Evolutionary conservation across 345 rosid species (phyloP), one percentile per base, ranked within the genome.

Genomic region (Linum tenue): DNA sequence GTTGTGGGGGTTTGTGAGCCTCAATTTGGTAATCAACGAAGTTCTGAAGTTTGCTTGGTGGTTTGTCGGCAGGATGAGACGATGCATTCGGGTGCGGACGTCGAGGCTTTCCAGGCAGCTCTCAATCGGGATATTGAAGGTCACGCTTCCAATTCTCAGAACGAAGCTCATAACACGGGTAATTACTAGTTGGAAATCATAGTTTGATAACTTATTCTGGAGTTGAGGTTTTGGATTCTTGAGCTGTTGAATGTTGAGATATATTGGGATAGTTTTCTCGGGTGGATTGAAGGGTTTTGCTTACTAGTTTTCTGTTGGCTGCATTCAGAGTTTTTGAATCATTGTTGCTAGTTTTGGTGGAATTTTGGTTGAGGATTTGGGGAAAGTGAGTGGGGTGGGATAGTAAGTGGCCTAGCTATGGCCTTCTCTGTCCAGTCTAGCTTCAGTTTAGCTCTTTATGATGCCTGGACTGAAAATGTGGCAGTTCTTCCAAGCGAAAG

Each of bases 31-130:
- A 51, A 60, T 31, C 31, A 16, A 55, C 63, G 43, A 35, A 70
- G 12, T 37, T n/a, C 37, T 14, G 51, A 36, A 53, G 64, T 14
- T 36, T 41, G 36, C 53, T 59, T 55, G 39, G 59, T 55, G 9
- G 10, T 7, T 37, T 63, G 51, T 11, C 75, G 35, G 38, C 35
- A 88, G 97, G 97, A 92, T 64, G 92, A 94, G 65, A 85, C 79
- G 67, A 84, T 90, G 97, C 98, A 88, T 82, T 92, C 92, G 5
- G 96, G 98, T 55, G 96, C 97, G 40, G 98, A 86, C 1, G 90
- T 88, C 37, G 97, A 90, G 56, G 98, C 98, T 0, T 88, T 92
- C 67, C 96, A 92, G 73, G 98, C 98, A 5, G 96, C 97, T 59
- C 64, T 90, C 38, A 88, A 88, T 77, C 87, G 95, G 57, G 91